A percentile compares a stretch with the other conserved stretches of the same genome.
Conservation (phyloP, 805 yeast species). For the Kregervanrija delftensis region DNA sequence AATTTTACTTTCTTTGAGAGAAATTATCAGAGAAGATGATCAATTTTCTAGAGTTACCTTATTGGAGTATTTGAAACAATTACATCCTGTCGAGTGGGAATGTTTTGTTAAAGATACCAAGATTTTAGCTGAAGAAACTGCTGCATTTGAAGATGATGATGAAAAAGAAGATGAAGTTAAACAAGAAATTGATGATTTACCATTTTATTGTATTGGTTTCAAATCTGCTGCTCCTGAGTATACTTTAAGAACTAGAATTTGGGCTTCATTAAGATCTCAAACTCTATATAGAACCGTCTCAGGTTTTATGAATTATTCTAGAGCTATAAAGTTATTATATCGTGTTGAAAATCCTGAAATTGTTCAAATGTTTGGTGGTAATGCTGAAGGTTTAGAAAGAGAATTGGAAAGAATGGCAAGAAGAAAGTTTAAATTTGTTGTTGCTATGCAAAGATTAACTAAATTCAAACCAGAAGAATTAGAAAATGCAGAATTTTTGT, state of each 20-base stretch:
- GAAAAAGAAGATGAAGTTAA: slow-evolving; percentile 62
- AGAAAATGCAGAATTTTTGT: slow-evolving; percentile 73
- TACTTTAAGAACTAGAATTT: slow-evolving; percentile 90
- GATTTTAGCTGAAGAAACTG: slow-evolving; percentile 90
- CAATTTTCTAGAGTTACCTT: slow-evolving; percentile 92
- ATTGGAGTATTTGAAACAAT: slow-evolving; percentile 87
- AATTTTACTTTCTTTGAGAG: slow-evolving; percentile 87
- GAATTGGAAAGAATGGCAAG: slow-evolving; percentile 88
- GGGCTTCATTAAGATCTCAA: slow-evolving; percentile 98
- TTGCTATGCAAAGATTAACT: slow-evolving; percentile 80
- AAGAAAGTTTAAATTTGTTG: slow-evolving; percentile 74
- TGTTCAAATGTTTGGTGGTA: slow-evolving; percentile 98
- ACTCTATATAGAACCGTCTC: slow-evolving; percentile 95
- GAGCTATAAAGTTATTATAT: slow-evolving; percentile 89
- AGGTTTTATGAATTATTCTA: slow-evolving; percentile 97
- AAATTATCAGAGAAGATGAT: slow-evolving; percentile 94
- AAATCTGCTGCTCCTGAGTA: slow-evolving; percentile 97
- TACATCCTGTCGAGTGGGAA: slow-evolving; percentile 97
- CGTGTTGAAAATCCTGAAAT: slow-evolving; percentile 94
- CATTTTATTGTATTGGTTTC: slow-evolving; percentile 95
- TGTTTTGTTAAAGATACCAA: slow-evolving; percentile 95
- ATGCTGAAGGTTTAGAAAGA: slow-evolving; percentile 92
- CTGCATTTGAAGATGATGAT: slow-evolving; percentile 65
- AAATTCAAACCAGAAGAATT: slow-evolving; percentile 67
- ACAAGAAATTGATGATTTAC: slow-evolving; percentile 83